Evolutionary conservation across 2,329 filamentous ascomycete genomes (phyloP), one percentile per base, ranked within the genome.

Genomic region (Didymella sp.): DNA sequence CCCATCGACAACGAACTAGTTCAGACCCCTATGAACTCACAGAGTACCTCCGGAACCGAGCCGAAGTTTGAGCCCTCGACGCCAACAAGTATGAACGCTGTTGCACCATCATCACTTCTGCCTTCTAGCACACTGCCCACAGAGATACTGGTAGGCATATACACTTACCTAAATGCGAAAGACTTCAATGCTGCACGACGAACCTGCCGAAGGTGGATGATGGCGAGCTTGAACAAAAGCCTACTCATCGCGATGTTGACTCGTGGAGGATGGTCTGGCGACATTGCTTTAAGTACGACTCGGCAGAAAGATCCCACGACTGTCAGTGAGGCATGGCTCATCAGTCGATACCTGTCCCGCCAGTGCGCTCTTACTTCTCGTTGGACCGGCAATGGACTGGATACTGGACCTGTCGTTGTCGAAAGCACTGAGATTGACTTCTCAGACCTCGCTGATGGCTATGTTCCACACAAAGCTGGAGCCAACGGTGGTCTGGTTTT

Each of bases 111-210:
- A 52, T 60, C 19, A 61, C 71, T 54, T 64, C 76, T 44, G 46
- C 73, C 41, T 66, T 60, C 67, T 2, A 47, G 55, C 73, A 44
- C 66, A 28, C 53, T 79, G 15, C 83, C 83, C 1, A 64, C 72
- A 9, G 84, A 85, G 62, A 78, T 85, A 19, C 25, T 57, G 31
- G 19, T 48, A n/a, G 8, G 12, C 4, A 48, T 57, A 8, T 52
- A 48, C 31, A 27, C 7, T 13, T 4, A 40, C 21, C 70, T 84
- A 4, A 63, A 70, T 13, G 82, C 82, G 0, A 71, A 73, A 22
- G 80, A 83, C 62, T 89, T 88, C 69, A 83, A 89, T 64, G 79
- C 84, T 51, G 85, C 86, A 15, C 80, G 87, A 17, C 82, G 84
- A 59, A 82, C 82, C 17, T 89, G 86, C 66, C 81, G 82, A 42